Evolutionary conservation across 352 stramenopile genomes (phyloP), one percentile per base, ranked within the genome.

Genomic region (Globisporangium nunn): DNA sequence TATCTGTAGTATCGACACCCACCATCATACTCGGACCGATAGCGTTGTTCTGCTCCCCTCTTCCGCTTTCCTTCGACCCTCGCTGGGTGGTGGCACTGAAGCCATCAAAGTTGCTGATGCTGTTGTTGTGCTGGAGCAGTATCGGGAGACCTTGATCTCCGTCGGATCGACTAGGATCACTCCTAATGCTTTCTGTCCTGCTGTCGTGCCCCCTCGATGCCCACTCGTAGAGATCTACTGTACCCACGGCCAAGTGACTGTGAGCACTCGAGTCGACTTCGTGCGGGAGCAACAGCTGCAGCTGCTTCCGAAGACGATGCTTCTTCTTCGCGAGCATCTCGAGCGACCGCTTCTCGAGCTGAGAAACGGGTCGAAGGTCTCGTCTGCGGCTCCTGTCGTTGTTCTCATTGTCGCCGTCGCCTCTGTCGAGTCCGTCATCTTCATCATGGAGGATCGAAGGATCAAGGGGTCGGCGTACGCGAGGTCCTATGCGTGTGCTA

Each of bases 181-280:
- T 35, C 14, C 15, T 29, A 3, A 58, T 10, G 28, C 29, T 54
- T 28, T 37, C 46, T 52, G 31, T 50, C 41, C 49, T 31, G 65
- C 47, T 35, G 12, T 12, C 30, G 39, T 14, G 23, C 29, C 50
- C 43, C 50, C 51, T 61, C 4, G 68, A 66, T 30, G 81, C 83
- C 83, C 83, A 93, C 30, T 83, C 72, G 51, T 91, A 91, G 31
- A 93, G 59, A 52, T 91, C 81, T 3, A 58, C 46, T 2, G 81
- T 88, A 15, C 69, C 69, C 3, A 91, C 75, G 18, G 67, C 67
- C 28, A 91, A 50, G 8, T 74, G 64, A n/a, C 72, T 73, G 50
- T 68, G 76, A 5, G 67, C 54, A 49, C 78, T 85, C 6, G 50
- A 45, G 49, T 85, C 67, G 15, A 93, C 72, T 49, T 88, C 70